Evolutionary conservation across 495 filamentous ascomycete genomes (phyloP), one percentile per base, ranked within the genome.

Genomic region (Trichoderma reesei): DNA sequence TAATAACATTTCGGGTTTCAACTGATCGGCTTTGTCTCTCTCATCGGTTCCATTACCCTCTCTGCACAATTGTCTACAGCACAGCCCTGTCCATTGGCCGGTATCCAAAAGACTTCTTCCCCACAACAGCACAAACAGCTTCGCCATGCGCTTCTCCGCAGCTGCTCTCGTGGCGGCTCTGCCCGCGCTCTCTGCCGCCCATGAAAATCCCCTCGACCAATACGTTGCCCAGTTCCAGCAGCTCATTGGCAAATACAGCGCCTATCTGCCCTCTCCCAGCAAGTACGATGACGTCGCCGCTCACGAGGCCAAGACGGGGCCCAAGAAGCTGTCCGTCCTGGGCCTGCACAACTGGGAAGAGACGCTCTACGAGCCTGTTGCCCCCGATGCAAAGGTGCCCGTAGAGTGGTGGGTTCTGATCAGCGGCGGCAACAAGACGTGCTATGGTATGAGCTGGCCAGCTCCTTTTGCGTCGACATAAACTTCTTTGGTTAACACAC

Each of bases 381-480:
- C 82, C 62, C 73, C 85, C 14, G 77, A 70, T 6, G 77, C 79
- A 60, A 79, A 77, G 34, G 76, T 70, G 31, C 82, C 88, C 3
- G 85, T 89, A 74, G 88, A 92, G 73, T 96, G 88, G 90, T 84
- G 88, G 77, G 78, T 96, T 65, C 83, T 88, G 70, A 74, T 95
- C 61, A 90, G 88, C 1, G 92, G 92, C 61, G 86, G 89, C 48
- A 95, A 96, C 76, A 91, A 88, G 78, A 92, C 90, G 37, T 97
- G 92, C 79, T 90, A 85, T 70, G 91, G 79, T 81, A 70, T 67
- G 76, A 79, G 63, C 14, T 60, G 51, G 59, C 2, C 14, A 11
- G 34, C 63, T 51, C 10, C 18, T 0, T 41, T 31, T 20, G 9
- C 42, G 20, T 61, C 63, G 48, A 26, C n/a, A n/a, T 13, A 38